A percentile compares a stretch with the other conserved stretches of the same genome.
Conservation (phyloP, 2,329 filamentous ascomycete genomes). For the Keithomyces neogunnii region DNA sequence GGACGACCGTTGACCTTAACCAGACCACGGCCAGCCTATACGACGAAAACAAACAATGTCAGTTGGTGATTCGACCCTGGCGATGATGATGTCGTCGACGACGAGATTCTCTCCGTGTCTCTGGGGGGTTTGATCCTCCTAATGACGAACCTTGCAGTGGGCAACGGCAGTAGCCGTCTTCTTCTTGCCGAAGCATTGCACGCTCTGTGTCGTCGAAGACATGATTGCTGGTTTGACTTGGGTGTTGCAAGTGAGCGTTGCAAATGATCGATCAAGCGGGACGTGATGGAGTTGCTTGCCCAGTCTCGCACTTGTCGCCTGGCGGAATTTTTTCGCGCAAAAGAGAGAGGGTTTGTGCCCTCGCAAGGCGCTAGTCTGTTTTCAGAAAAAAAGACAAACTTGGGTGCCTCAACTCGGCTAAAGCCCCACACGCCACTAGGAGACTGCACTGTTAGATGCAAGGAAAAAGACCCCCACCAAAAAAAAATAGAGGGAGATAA, state of each 20-base stretch:
- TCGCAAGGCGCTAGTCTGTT: conserved; percentile 19
- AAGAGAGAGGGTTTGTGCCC: conserved; percentile 25
- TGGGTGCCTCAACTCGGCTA: too few species aligned
- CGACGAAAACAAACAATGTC: conserved; percentile 13
- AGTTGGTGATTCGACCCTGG: conserved; percentile 14
- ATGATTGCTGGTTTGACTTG: conserved; percentile 46
- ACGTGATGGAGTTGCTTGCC: conserved; percentile 7
- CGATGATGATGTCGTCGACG: not conserved
- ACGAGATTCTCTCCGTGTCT: not conserved
- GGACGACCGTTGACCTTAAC: conserved; percentile 99
- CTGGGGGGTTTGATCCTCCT: not conserved
- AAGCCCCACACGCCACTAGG: too few species aligned
- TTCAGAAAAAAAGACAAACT: conserved; percentile 7
- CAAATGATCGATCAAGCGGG: conserved; percentile 4
- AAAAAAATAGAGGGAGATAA: not conserved
- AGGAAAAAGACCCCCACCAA: not conserved
- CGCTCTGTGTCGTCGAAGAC: conserved; percentile 68
- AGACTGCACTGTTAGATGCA: not conserved
- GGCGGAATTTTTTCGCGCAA: conserved; percentile 14
- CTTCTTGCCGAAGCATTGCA: conserved; percentile 99
- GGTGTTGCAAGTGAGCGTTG: conserved; percentile 9
- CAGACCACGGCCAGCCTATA: conserved; percentile 54
- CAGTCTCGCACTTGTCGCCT: not conserved
- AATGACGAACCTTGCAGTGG: conserved; percentile 72
- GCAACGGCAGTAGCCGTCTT: conserved; percentile 84